These are phyloP conservation scores for Penicillium crystallinum DNA, from an alignment of 495 filamentous ascomycete species.

Conservation along the genomic window DNA sequence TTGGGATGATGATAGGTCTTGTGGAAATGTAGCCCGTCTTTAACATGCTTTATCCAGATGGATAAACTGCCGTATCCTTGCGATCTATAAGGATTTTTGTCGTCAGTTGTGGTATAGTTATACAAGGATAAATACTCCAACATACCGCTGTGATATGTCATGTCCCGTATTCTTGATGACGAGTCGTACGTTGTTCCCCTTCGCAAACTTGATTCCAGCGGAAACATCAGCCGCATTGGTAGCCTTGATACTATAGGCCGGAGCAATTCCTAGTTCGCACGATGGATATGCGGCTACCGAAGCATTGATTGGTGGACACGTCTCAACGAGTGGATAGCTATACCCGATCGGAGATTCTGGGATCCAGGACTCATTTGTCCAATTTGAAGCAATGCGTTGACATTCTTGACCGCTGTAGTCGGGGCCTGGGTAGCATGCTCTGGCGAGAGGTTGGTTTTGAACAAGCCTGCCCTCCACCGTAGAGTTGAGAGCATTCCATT, in stretches of 20 bases:
- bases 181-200: constrained; percentile 47
- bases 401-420: background rate
- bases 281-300: constrained; percentile 20
- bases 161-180: constrained; percentile 54
- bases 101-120: no score
- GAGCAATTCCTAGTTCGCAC: constrained; percentile 10
- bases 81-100: no score
- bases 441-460: constrained; percentile 25
- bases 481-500: constrained; percentile 29
- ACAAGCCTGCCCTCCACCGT: constrained; percentile 28
- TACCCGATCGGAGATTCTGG: no score
- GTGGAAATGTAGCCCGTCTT: no score
- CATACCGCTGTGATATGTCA: no score
- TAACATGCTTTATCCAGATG: no score
- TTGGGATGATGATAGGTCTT: no score
- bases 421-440: constrained; percentile 33
- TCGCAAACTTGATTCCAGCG: constrained; percentile 36
- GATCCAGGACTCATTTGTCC: background rate
- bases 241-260: constrained; percentile 15
- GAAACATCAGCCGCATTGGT: constrained; percentile 13
- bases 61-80: no score
- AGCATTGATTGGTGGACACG: constrained; percentile 7
- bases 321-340: no score
- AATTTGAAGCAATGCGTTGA: background rate
- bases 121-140: no score